Evolutionary conservation across 768 basidiomycete genomes (phyloP).

Genomic region (Phylloporus arenicola): DNA sequence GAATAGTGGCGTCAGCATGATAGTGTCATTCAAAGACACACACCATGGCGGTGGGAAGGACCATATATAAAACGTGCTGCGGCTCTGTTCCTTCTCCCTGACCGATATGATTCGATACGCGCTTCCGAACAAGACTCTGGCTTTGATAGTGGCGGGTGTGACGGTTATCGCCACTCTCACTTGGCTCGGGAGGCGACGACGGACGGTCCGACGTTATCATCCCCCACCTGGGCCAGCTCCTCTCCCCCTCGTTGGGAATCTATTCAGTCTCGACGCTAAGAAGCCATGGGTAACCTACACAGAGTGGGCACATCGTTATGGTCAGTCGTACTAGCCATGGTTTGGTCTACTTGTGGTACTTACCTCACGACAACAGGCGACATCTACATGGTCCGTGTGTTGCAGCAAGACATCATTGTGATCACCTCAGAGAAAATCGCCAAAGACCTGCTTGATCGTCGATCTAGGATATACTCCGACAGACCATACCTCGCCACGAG

Average conservation of each 20-base stretch:
- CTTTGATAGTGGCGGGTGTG: background rate
- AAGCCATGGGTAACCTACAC: background rate
- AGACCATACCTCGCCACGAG: background rate
- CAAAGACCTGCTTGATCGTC: background rate
- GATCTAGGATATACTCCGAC: background rate
- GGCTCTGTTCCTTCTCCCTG: background rate
- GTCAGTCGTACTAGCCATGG: background rate
- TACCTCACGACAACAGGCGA: background rate
- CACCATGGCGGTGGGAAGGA: background rate
- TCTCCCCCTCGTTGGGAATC: background rate
- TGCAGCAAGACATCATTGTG: background rate
- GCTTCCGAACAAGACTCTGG: background rate
- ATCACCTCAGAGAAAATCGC: background rate
- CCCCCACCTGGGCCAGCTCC: background rate
- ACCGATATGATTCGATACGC: background rate
- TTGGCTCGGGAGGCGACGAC: background rate
- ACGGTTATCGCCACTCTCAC: background rate
- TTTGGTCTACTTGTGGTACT: background rate
- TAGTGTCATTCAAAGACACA: background rate
- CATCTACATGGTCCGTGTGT: background rate
- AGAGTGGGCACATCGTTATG: background rate
- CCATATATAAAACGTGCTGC: background rate
- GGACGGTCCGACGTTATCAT: background rate
- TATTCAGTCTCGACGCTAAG: background rate
- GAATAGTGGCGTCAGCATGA: background rate